Evolutionary conservation across 2,329 filamentous ascomycete species (phyloP).

Genomic region (Purpureocillium takamizusanense): DNA sequence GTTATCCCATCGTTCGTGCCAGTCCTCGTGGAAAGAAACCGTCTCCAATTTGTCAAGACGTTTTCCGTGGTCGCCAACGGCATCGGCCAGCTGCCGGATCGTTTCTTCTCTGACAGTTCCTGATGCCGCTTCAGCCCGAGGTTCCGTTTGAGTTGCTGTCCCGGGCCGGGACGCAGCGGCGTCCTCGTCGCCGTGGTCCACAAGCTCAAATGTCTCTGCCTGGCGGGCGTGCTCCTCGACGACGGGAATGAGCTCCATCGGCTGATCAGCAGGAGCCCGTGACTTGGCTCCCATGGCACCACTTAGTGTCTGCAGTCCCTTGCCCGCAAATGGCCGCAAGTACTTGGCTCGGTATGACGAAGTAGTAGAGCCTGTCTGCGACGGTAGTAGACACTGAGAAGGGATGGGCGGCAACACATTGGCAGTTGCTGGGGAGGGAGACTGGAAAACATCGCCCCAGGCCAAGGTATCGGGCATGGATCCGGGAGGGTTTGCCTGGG

Average conservation of each 20-base stretch:
- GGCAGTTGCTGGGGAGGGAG: constrained; percentile 23
- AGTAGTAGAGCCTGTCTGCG: constrained; percentile 43
- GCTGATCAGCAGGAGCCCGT: constrained; percentile 21
- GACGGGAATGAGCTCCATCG: constrained; percentile 8
- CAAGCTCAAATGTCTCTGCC: constrained; percentile 16
- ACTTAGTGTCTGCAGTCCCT: constrained; percentile 44
- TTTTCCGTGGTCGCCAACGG: constrained; percentile 51
- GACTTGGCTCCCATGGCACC: constrained; percentile 18
- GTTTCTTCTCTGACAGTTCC: constrained; percentile 20
- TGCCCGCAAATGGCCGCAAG: constrained; percentile 45
- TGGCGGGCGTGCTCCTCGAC: constrained; percentile 9
- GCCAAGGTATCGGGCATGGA: constrained; percentile 48
- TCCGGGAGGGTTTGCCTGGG: constrained; percentile 19
- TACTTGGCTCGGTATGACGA: constrained; percentile 42
- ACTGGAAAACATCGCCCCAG: constrained; percentile 36
- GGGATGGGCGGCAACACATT: constrained; percentile 34
- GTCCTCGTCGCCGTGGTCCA: constrained; percentile 7
- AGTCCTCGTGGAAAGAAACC: constrained; percentile 62
- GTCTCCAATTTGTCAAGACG: constrained; percentile 63
- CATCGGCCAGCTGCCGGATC: constrained; percentile 37
- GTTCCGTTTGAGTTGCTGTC: constrained; percentile 18
- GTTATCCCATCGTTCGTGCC: constrained; percentile 58
- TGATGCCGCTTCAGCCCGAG: constrained; percentile 11
- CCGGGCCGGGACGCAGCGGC: constrained; percentile 8
- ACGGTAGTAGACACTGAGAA: constrained; percentile 39